These are phyloP conservation scores for Calendula officinalis DNA, from an alignment of 129 eudicot genomes.

Conservation along the genomic window DNA sequence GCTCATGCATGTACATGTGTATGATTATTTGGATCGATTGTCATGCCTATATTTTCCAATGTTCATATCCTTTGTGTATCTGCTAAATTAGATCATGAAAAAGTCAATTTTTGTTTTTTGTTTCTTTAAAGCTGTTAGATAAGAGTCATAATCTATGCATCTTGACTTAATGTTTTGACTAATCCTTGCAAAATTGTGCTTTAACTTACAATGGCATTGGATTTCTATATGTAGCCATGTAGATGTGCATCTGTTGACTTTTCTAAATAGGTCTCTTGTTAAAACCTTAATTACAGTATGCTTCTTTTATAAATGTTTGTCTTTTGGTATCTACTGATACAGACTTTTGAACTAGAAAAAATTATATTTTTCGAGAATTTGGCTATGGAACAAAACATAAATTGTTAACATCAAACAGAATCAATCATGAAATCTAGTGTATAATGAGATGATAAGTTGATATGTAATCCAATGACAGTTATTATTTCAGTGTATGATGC, in stretches of 20 bases:
- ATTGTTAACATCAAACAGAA: too few species aligned
- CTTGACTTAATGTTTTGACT: neutral
- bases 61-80: neutral
- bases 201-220: neutral
- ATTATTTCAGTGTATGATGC: too few species aligned
- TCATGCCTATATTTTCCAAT: neutral
- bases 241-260: conserved; percentile 4
- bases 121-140: neutral
- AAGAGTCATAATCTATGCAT: too few species aligned
- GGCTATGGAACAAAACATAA: too few species aligned
- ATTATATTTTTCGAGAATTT: too few species aligned
- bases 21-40: neutral
- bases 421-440: too few species aligned
- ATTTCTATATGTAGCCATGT: neutral
- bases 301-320: too few species aligned
- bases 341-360: too few species aligned
- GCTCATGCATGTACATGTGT: conserved; percentile 19
- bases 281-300: conserved; percentile 6
- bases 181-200: neutral
- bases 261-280: neutral
- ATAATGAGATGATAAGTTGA: too few species aligned
- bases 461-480: too few species aligned
- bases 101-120: neutral
- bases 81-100: conserved; percentile 18
- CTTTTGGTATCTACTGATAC: too few species aligned